Conservation (phyloP, 2,329 filamentous ascomycete species). For the Tolypocladium tropicale region DNA sequence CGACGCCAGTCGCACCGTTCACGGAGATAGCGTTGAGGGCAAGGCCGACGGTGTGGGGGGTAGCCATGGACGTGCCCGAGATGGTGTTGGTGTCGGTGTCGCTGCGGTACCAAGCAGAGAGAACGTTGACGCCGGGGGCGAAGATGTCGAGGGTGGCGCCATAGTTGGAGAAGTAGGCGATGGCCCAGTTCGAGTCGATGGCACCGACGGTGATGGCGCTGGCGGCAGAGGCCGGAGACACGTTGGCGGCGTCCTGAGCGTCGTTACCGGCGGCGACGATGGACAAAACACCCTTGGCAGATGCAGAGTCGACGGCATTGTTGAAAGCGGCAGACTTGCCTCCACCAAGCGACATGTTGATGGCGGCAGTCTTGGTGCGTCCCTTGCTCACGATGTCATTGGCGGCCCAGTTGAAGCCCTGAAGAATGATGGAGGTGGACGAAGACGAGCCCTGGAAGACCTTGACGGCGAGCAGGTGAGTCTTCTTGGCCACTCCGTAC, state of each 20-base stretch:
- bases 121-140: conserved; percentile 35
- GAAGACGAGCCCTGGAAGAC: conserved; percentile 24
- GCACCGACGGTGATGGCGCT: conserved; percentile 23
- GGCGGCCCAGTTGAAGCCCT: conserved; percentile 30
- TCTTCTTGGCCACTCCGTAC: conserved; percentile 32
- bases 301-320: conserved; percentile 34
- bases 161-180: conserved; percentile 40
- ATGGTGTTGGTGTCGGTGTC: conserved; percentile 34
- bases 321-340: conserved; percentile 34
- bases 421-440: conserved; percentile 19
- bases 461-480: conserved; percentile 34
- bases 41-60: conserved; percentile 50
- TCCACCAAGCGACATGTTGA: conserved; percentile 48
- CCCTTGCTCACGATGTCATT: conserved; percentile 31
- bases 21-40: conserved; percentile 36
- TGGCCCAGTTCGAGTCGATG: conserved; percentile 24
- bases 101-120: conserved; percentile 37
- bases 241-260: conserved; percentile 13
- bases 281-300: conserved; percentile 35
- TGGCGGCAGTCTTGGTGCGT: conserved; percentile 30
- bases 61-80: conserved; percentile 55
- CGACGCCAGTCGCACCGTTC: conserved; percentile 21
- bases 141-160: conserved; percentile 39
- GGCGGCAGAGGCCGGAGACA: conserved; percentile 20
- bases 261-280: conserved; percentile 47